Evolutionary conservation across 306 rosid species (phyloP), one percentile per base, ranked within the genome.

Genomic region (Alnus glutinosa): DNA sequence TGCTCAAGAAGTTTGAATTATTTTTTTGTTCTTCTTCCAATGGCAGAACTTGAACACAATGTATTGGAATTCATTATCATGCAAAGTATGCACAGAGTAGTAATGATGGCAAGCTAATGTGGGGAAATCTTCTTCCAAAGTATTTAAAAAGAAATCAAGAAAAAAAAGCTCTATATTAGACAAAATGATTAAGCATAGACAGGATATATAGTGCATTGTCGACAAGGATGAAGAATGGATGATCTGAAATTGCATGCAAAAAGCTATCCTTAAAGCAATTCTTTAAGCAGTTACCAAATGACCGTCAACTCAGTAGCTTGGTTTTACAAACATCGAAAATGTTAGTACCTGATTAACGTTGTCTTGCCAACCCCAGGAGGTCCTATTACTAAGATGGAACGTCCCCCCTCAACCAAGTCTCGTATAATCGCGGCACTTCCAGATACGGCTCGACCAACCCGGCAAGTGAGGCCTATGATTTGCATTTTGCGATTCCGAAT

Each of bases 331-430:
- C 64, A 42, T 59, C 12, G 62, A 11, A 78, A 83, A 18, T 19
- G 16, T 44, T 55, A 42, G 46, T 76, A 93, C 99, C 99, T 96
- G 81, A 96, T 96, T 79, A 96, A 88, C 59, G 99, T 96, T 48
- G 98, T 96, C 89, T 96, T 96, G 61, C 99, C 99, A 47, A 96
- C 99, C 78, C 99, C 99, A 70, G 99, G 99, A 78, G 99, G 97
- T 84, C 99, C 99, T 63, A 96, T 89, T 34, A 96, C 97, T 97
- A 96, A 86, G 80, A 96, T 85, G 80, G 99, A 96, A 79, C 92
- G 94, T 62, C 92, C 93, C 51, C 85, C 85, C 86, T 88, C 91
- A 81, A 93, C 69, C 80, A 96, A 87, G 86, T 96, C 99, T n/a
- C 86, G 91, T 48, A 96, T 77, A 46, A 96, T 89, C 85, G 88